phyloP scores from a whole-genome alignment of 1,284 basidiomycete species.

The Mycena citricolor region DNA sequence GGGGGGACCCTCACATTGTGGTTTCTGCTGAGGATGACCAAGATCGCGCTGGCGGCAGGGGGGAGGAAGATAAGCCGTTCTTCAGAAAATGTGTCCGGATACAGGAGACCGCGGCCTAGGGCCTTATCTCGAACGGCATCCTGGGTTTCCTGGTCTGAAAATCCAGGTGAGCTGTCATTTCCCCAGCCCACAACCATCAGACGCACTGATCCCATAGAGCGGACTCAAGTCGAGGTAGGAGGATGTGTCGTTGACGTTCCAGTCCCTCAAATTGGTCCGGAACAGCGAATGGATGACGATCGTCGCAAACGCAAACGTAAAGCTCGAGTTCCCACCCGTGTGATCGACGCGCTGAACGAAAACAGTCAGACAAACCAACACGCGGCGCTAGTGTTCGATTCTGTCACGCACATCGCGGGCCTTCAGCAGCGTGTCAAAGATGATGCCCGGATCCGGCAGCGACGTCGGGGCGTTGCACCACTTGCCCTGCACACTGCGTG shows the following conservation, averaged over 20 bases:
- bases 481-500: conserved; percentile 44
- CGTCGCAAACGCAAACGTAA: conserved; percentile 49
- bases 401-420: conserved; percentile 31
- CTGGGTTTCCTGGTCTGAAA: conserved; percentile 36
- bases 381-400: too few species aligned
- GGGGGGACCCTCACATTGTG: conserved; percentile 41
- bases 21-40: conserved; percentile 51
- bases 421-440: conserved; percentile 51
- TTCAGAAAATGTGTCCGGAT: conserved; percentile 45
- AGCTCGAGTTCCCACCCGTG: conserved; percentile 46
- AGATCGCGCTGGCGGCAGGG: conserved; percentile 47
- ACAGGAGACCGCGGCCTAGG: conserved; percentile 42
- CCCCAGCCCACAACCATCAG: background rate
- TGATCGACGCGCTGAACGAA: conserved; percentile 33
- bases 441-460: conserved; percentile 47
- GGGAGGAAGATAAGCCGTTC: conserved; percentile 54
- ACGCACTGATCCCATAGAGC: conserved; percentile 42
- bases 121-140: conserved; percentile 41
- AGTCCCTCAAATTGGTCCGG: conserved; percentile 38
- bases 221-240: conserved; percentile 59
- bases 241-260: conserved; percentile 51
- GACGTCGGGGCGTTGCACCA: conserved; percentile 31
- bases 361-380: too few species aligned
- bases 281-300: conserved; percentile 49
- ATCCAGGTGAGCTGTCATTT: conserved; percentile 25